Percentiles rank a stretch among this genome's conserved stretches.
These are phyloP conservation scores for Septoria petroselini DNA, from an alignment of 2,329 filamentous ascomycete species.

Conservation along the genomic window DNA sequence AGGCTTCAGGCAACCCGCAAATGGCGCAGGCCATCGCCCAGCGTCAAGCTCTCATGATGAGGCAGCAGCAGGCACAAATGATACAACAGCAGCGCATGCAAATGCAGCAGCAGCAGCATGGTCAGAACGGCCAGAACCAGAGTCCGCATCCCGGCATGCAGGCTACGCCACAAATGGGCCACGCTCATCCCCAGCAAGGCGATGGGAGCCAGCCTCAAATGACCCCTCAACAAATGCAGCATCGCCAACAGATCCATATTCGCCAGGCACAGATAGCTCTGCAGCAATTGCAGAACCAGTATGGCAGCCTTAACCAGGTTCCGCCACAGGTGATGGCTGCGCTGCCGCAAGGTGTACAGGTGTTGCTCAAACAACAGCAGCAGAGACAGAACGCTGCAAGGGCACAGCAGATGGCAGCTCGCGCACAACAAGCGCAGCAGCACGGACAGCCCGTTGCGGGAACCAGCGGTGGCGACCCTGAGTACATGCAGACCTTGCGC, in stretches of 20 bases:
- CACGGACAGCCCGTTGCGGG: slow-evolving; percentile 25
- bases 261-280: slow-evolving; percentile 26
- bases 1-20: slow-evolving; percentile 24
- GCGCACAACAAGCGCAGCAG: slow-evolving; percentile 24
- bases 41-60: slow-evolving; percentile 25
- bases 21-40: slow-evolving; percentile 28
- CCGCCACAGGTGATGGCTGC: slow-evolving; percentile 21
- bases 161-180: slow-evolving; percentile 23
- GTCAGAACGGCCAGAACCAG: slow-evolving; percentile 18
- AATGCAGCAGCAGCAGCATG: slow-evolving; percentile 25
- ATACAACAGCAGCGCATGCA: slow-evolving; percentile 10
- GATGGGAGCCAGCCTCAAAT: slow-evolving; percentile 28
- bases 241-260: slow-evolving; percentile 25
- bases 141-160: slow-evolving; percentile 25
- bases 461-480: slow-evolving; percentile 28
- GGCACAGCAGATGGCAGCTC: slow-evolving; percentile 27
- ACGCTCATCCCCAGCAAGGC: slow-evolving; percentile 27
- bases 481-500: slow-evolving; percentile 37
- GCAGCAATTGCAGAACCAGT: slow-evolving; percentile 22
- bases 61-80: slow-evolving; percentile 28
- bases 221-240: slow-evolving; percentile 21
- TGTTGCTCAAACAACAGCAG: slow-evolving; percentile 24
- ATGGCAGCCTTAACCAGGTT: slow-evolving; percentile 24
- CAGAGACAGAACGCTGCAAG: slow-evolving; percentile 26
- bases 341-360: slow-evolving; percentile 24